Base-by-base conservation (phyloP, 345 rosid genomes). In the Hibiscus trionum region DNA sequence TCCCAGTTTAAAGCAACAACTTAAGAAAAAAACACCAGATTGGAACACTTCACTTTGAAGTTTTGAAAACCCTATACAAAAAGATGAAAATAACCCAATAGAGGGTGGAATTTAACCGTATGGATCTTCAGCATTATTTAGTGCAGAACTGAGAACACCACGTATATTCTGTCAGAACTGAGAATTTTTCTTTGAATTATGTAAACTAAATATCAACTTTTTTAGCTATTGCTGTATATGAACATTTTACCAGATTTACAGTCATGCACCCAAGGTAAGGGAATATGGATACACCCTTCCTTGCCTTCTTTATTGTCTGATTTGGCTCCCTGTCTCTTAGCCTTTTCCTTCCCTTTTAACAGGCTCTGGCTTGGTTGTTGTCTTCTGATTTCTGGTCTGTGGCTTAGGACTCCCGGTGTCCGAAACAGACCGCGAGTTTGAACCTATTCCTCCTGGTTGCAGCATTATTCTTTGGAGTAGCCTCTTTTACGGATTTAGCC, bases 371-470 rank as follows among this genome's bases (percentile, higher is more conserved):
- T 86, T 94, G 35, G 39, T 35, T 5, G 78, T 75, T 50, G 81
- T 78, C 81, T 74, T 88, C 68, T 86, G 90, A n/a, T 73, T 59
- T 46, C 80, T 88, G 84, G 81, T 93, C 77, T 88, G 90, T 47
- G 74, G 5, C 76, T 72, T 86, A 42, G 59, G 69, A 35, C 75
- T 75, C n/a, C 79, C 81, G 33, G 58, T 70, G 14, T 81, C 93
- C 11, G 84, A 66, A 62, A 77, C 83, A 58, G 87, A n/a, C 68
- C 63, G 86, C 35, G 86, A 44, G 68, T 79, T 84, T 11, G 71
- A 86, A 37, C 80, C 53, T 67, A 59, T 82, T 78, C 5, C 77
- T 77, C 84, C 78, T 84, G 53, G 77, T 73, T 1, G 82, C 70
- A 29, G 80, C 77, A 60, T 56, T 77, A 33, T 71, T 82, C 79